Evolutionary conservation across 768 basidiomycete species (phyloP), one percentile per base, ranked within the genome.

Genomic region (Mycena pura): DNA sequence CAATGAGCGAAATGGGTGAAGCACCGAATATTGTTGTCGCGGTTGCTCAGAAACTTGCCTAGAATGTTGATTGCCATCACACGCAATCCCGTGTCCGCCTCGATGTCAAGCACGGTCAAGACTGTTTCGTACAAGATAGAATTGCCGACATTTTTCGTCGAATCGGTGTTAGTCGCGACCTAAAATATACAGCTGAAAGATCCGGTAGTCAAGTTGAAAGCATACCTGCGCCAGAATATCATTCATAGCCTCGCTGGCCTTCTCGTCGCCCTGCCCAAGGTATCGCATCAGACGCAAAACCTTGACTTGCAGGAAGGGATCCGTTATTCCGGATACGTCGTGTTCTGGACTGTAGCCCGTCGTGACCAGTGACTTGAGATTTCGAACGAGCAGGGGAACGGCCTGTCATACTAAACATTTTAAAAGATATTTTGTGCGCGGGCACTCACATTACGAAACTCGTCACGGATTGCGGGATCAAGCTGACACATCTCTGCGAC

Each of bases 11-110:
- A 51, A n/a, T 57, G 15, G 19, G 13, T 57, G 46, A 74, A 83
- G 46, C 72, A 96, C 96, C 96, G 89, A 68, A 99, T 99, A 72
- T 99, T 99, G 77, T 99, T 99, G 72, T 99, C 97, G 31, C 93
- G 84, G 76, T 99, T 99, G 72, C 93, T 90, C 72, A 99, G 79
- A 79, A 99, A 99, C 77, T 98, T 99, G 54, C 97, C 97, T 31
- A 99, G 84, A 57, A 99, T 99, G 73, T 99, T 99, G 75, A 99
- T 99, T 0, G 97, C 97, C 97, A 99, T 98, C 43, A 99, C 96
- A 2, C 97, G 89, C 21, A 99, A 79, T 19, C 95, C 95, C 39
- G 87, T 91, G 72, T 99, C 97, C 11, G 97, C 96, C 70, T 99
- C 95, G 62, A 99, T 99, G 66, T 99, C 96, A 45, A 99, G 82